phyloP scores from a whole-genome alignment of 345 rosid genomes.

The Carallia brachiata region DNA sequence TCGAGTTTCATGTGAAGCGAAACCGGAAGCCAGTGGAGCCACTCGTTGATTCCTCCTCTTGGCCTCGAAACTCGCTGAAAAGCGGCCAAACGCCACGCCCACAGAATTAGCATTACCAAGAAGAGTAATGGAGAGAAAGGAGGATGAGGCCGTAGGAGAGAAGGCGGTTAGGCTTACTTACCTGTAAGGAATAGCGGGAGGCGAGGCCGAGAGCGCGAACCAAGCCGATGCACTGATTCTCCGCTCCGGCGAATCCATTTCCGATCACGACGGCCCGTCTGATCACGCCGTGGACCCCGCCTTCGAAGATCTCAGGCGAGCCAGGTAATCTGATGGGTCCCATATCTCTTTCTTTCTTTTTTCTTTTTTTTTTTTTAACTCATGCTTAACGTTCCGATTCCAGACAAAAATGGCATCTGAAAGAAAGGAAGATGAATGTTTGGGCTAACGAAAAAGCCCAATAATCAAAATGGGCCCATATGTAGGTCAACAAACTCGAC shows the following conservation, averaged over 20 bases:
- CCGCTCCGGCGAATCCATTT: conserved; percentile 92
- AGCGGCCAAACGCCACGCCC: neutral
- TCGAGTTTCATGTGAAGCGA: conserved; percentile 15
- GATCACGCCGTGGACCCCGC: conserved; percentile 28
- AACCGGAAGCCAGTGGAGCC: conserved; percentile 27
- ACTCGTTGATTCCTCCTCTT: conserved; percentile 21
- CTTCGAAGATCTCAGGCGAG: conserved; percentile 19
- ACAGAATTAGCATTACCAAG: neutral
- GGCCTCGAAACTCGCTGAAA: conserved; percentile 26
- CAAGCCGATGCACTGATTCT: conserved; percentile 83
- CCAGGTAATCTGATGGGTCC: conserved; percentile 39
- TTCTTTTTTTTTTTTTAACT: too few relatives aligned
- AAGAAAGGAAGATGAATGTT: neutral
- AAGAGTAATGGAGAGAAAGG: neutral
- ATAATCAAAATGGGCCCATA: neutral
- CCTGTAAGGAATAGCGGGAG: conserved; percentile 52
- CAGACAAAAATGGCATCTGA: neutral
- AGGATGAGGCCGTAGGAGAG: neutral
- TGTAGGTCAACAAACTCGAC: neutral
- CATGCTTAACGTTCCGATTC: too few relatives aligned
- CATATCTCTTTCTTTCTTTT: conserved; percentile 4
- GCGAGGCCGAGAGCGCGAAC: conserved; percentile 80
- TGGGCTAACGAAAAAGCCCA: neutral
- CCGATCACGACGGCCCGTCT: conserved; percentile 69
- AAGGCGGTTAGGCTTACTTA: conserved; percentile 20